phyloP scores from a whole-genome alignment of 2,329 filamentous ascomycete genomes.

The Cercospora berteroae region DNA sequence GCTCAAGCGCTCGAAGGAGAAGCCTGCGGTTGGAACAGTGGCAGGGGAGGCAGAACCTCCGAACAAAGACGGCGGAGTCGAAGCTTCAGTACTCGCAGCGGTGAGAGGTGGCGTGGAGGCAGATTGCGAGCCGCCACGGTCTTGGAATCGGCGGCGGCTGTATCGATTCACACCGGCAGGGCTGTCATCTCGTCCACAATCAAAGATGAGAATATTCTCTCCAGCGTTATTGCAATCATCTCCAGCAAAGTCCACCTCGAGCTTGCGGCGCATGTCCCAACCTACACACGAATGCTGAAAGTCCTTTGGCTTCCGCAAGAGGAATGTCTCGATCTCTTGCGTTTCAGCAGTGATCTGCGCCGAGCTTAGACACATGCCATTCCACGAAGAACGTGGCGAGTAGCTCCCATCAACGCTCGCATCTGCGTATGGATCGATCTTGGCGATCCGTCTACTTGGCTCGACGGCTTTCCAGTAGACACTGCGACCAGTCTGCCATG shows the following conservation, averaged over 20 bases:
- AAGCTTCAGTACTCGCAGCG: constrained; percentile 24
- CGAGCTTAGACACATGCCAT: constrained; percentile 67
- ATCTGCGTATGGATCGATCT: constrained; percentile 70
- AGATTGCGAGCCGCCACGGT: constrained; percentile 19
- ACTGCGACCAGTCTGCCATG: constrained; percentile 77
- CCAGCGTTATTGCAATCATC: constrained; percentile 75
- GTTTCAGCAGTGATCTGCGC: constrained; percentile 74
- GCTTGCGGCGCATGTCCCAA: constrained; percentile 86
- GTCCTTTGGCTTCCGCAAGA: constrained; percentile 69
- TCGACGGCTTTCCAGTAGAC: constrained; percentile 81
- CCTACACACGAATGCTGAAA: constrained; percentile 75
- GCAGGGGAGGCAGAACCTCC: constrained; percentile 43
- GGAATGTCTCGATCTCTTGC: constrained; percentile 73
- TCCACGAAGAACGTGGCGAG: constrained; percentile 74
- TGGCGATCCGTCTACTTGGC: constrained; percentile 68
- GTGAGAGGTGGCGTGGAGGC: constrained; percentile 32
- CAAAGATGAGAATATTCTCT: constrained; percentile 72
- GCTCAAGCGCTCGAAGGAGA: constrained; percentile 30
- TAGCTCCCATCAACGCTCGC: constrained; percentile 68
- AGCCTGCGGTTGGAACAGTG: constrained; percentile 36
- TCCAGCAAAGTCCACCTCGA: constrained; percentile 86
- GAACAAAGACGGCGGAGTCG: constrained; percentile 50
- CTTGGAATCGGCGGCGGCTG: constrained; percentile 52
- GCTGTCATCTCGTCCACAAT: constrained; percentile 63
- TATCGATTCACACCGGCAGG: constrained; percentile 56